phyloP scores from a whole-genome alignment of 2,329 filamentous ascomycete species.

The Chaetomiaceae sp. region DNA sequence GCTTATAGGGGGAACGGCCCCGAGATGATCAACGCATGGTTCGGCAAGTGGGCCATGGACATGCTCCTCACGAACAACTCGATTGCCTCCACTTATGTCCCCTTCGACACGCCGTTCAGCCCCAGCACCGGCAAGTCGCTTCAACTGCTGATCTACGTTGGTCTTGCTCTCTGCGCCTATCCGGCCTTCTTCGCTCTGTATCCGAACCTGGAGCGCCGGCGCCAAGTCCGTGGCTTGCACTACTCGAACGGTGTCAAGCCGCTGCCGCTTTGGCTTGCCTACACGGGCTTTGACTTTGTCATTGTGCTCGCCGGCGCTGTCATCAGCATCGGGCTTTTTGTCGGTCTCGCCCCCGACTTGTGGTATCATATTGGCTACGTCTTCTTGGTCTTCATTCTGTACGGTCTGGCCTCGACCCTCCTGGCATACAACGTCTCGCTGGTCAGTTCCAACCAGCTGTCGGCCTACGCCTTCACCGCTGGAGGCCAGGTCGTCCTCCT shows the following conservation, averaged over 20 bases:
- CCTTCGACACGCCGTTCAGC: conserved; percentile 70
- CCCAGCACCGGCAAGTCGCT: conserved; percentile 66
- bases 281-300: conserved; percentile 72
- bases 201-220: conserved; percentile 74
- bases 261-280: conserved; percentile 78
- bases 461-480: conserved; percentile 78
- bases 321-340: conserved; percentile 65
- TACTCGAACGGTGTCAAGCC: conserved; percentile 88
- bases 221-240: conserved; percentile 76
- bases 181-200: conserved; percentile 87
- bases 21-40: conserved; percentile 51
- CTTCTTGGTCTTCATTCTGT: conserved; percentile 75
- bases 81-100: conserved; percentile 66
- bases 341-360: conserved; percentile 49
- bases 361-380: conserved; percentile 81
- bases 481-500: conserved; percentile 70
- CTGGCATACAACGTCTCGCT: conserved; percentile 78
- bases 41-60: conserved; percentile 61
- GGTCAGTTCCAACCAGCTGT: conserved; percentile 71
- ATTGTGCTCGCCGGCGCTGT: conserved; percentile 65
- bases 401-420: conserved; percentile 71
- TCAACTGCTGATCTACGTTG: conserved; percentile 77
- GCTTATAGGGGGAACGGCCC: conserved; percentile 64
- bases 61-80: conserved; percentile 61
- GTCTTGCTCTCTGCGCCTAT: conserved; percentile 70